Evolutionary conservation across 2,329 filamentous ascomycete species (phyloP).

Genomic region (Venturia aucupariae): DNA sequence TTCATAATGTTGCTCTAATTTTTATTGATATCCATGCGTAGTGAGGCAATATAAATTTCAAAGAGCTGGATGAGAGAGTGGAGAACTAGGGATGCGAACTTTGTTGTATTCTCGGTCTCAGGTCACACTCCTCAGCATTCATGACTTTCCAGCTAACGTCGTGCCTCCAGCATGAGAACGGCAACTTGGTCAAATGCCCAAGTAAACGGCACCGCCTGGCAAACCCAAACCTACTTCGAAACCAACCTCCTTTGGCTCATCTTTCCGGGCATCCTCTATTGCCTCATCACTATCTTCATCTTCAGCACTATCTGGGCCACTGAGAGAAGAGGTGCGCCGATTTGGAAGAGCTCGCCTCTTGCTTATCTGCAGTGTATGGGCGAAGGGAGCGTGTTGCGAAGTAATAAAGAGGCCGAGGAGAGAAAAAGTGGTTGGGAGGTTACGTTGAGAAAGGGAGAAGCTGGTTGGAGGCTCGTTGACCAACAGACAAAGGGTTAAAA

Average conservation of each 20-base stretch:
- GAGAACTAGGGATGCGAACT: no score
- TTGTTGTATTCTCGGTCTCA: no score
- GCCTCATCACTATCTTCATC: neutral
- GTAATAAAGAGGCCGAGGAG: neutral
- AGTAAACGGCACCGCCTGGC: neutral
- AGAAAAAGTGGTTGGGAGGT: neutral
- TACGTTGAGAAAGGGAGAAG: neutral
- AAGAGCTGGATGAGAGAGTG: no score
- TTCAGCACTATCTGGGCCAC: neutral
- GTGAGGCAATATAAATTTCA: no score
- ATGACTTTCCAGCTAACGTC: neutral
- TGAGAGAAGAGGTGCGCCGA: neutral
- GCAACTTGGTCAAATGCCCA: neutral
- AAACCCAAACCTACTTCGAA: neutral
- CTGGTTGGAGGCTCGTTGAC: neutral
- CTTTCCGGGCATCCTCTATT: neutral
- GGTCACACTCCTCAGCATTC: no score
- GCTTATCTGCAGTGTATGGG: neutral
- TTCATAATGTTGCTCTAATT: no score
- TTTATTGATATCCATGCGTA: no score
- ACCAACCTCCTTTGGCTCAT: neutral
- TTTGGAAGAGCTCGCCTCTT: neutral
- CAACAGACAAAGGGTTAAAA: neutral
- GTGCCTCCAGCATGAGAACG: neutral
- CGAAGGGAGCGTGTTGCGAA: neutral